Evolutionary conservation across 2,329 filamentous ascomycete genomes (phyloP).

Genomic region (Botrytis paeoniae): DNA sequence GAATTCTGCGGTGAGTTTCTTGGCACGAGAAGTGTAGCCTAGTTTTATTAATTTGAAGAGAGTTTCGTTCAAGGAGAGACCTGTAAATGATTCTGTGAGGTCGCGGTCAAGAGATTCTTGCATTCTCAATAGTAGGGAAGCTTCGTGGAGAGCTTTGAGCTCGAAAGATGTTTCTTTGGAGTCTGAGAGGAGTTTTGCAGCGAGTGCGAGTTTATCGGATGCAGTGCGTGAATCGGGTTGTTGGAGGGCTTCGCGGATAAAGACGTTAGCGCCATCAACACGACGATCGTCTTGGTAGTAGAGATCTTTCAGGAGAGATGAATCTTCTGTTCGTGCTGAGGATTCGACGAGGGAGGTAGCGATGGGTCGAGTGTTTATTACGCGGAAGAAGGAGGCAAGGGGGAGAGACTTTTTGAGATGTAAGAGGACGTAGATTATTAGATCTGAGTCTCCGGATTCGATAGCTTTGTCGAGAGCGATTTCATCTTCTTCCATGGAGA

Average conservation of each 20-base stretch:
- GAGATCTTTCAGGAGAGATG: conserved; percentile 82
- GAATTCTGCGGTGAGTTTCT: conserved; percentile 88
- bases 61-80: conserved; percentile 86
- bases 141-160: conserved; percentile 73
- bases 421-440: conserved; percentile 84
- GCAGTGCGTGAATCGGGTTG: conserved; percentile 68
- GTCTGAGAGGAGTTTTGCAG: conserved; percentile 78
- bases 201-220: conserved; percentile 83
- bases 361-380: conserved; percentile 79
- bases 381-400: conserved; percentile 86
- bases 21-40: conserved; percentile 79
- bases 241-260: conserved; percentile 77
- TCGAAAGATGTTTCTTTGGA: conserved; percentile 77
- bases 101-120: conserved; percentile 88
- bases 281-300: conserved; percentile 97
- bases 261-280: conserved; percentile 81
- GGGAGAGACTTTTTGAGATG: conserved; percentile 88
- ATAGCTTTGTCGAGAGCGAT: conserved; percentile 95
- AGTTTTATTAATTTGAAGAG: conserved; percentile 82
- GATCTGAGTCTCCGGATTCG: conserved; percentile 89
- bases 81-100: conserved; percentile 70
- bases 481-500: conserved; percentile 94
- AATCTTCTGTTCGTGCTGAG: conserved; percentile 72
- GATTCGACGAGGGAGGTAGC: conserved; percentile 89
- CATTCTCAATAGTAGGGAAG: conserved; percentile 73